Percentiles rank a stretch among this genome's conserved stretches.
phyloP scores from a whole-genome alignment of 2,329 filamentous ascomycete species.

The Macroventuria anomochaeta region DNA sequence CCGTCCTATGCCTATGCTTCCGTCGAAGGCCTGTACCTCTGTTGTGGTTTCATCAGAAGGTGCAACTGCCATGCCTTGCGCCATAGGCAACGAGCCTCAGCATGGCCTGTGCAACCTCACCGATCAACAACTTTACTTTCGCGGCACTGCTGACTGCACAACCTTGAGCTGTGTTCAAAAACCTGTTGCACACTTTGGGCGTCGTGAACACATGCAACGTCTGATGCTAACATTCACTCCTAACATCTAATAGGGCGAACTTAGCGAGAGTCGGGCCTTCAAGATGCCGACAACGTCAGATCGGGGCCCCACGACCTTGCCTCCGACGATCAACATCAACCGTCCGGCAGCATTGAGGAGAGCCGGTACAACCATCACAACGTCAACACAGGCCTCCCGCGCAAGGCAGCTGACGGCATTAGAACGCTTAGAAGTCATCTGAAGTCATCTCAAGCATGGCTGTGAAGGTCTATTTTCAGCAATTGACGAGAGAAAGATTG shows the following conservation, averaged over 20 bases:
- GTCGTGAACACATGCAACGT: constrained; percentile 1
- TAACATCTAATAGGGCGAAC: neutral
- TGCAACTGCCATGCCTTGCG: neutral
- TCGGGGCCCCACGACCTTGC: constrained; percentile 9
- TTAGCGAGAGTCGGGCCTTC: constrained; percentile 7
- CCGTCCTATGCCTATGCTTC: neutral
- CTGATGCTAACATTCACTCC: constrained; percentile 2
- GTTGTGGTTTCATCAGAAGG: neutral
- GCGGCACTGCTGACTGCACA: constrained; percentile 1
- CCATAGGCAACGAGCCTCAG: neutral
- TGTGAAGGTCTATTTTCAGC: constrained; percentile 14
- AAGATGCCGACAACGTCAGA: constrained; percentile 10
- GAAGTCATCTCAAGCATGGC: constrained; percentile 13
- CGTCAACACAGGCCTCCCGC: constrained; percentile 13
- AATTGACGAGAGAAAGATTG: neutral
- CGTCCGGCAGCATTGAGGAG: constrained; percentile 17
- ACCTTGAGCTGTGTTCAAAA: constrained; percentile 2
- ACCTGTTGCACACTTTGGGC: neutral
- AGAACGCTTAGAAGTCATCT: neutral
- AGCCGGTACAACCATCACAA: constrained; percentile 15
- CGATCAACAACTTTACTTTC: neutral
- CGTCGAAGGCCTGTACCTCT: neutral
- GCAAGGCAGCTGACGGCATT: constrained; percentile 8
- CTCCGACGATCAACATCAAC: constrained; percentile 17
- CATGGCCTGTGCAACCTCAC: neutral